phyloP scores from a whole-genome alignment of 1,284 basidiomycete genomes.

The Moniliella sp. region DNA sequence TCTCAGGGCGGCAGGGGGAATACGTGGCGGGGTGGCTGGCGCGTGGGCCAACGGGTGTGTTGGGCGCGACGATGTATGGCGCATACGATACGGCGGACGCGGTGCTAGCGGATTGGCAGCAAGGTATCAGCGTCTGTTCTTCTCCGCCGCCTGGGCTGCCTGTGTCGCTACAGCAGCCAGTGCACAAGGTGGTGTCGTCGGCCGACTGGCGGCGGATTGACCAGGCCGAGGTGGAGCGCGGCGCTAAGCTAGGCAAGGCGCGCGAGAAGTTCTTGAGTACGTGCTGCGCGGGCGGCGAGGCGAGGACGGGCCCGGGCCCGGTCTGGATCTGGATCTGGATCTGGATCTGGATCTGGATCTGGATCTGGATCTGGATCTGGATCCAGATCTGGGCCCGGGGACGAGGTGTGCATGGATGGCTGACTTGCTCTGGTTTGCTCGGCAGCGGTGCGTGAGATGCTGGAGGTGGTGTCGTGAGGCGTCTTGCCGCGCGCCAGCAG shows the following conservation, averaged over 20 bases:
- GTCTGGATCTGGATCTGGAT: no score
- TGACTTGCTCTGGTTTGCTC: no score
- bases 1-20: conserved; percentile 40
- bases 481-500: no score
- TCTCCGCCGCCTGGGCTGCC: conserved; percentile 3
- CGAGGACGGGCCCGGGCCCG: no score
- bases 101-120: conserved; percentile 42
- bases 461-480: no score
- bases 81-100: conserved; percentile 58
- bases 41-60: conserved; percentile 69
- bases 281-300: no score
- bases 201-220: conserved; percentile 50
- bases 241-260: conserved; percentile 46
- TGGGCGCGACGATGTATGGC: conserved; percentile 81
- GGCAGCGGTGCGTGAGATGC: no score
- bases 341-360: no score
- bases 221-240: conserved; percentile 46
- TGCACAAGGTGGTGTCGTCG: conserved; percentile 40
- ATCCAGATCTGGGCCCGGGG: no score
- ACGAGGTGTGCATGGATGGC: no score
- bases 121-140: not conserved
- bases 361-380: no score
- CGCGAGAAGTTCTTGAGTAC: conserved; percentile 46
- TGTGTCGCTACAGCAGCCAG: conserved; percentile 1
- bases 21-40: conserved; percentile 89